These are phyloP conservation scores for Agaricus blazei DNA, from an alignment of 768 basidiomycete genomes.

Conservation along the genomic window DNA sequence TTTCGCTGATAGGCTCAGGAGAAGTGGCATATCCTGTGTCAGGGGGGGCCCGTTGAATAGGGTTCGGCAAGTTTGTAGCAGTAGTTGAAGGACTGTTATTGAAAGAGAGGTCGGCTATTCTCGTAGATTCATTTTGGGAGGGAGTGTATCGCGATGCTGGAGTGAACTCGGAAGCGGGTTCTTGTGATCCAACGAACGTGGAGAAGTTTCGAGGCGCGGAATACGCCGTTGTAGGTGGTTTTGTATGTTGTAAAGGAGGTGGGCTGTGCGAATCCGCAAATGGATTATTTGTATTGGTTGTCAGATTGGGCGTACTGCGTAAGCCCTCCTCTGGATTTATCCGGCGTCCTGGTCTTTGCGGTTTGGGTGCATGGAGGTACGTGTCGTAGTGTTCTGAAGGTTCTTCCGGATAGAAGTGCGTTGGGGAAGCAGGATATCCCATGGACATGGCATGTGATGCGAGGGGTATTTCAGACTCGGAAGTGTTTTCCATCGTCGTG, in stretches of 20 bases:
- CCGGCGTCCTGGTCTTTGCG: not conserved
- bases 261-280: too few relatives aligned
- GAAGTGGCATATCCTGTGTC: not conserved
- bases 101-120: too few relatives aligned
- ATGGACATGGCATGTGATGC: constrained; percentile 1
- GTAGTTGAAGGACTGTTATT: too few relatives aligned
- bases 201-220: too few relatives aligned
- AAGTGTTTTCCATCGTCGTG: not conserved
- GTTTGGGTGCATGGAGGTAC: constrained; percentile 3
- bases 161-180: too few relatives aligned
- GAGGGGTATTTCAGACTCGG: constrained; percentile 8
- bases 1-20: not conserved
- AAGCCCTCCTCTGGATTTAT: not conserved
- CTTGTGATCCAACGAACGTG: too few relatives aligned
- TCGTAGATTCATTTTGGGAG: too few relatives aligned
- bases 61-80: too few relatives aligned
- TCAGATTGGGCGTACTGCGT: not conserved
- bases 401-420: not conserved
- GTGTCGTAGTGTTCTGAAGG: not conserved
- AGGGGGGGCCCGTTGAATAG: not conserved
- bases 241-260: too few relatives aligned
- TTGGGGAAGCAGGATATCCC: not conserved
- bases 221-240: too few relatives aligned
- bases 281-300: not conserved
- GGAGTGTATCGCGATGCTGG: too few relatives aligned